Evolutionary conservation across 768 basidiomycete species (phyloP).

Genomic region (Lanmaoa pseudosensibilis): DNA sequence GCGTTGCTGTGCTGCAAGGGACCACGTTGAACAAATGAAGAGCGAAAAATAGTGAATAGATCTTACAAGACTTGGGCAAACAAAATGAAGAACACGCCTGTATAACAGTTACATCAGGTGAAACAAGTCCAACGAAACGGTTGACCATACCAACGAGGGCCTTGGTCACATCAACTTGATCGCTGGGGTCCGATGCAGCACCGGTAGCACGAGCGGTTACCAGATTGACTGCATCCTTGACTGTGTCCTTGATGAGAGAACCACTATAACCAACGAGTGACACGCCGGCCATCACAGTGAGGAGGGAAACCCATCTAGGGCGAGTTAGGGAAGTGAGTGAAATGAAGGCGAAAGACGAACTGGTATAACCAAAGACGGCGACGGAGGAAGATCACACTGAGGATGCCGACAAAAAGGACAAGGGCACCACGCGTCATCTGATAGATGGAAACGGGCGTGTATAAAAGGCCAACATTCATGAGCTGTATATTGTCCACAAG

Average conservation of each 20-base stretch:
- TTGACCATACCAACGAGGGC: conserved; percentile 63
- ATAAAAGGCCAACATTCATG: conserved; percentile 95
- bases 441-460: conserved; percentile 96
- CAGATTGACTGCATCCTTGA: conserved; percentile 45
- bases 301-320: conserved; percentile 81
- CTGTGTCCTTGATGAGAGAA: conserved; percentile 76
- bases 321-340: conserved; percentile 1
- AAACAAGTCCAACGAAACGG: conserved; percentile 13
- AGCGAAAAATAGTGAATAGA: not conserved
- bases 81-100: conserved; percentile 87
- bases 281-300: conserved; percentile 85
- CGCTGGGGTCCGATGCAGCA: conserved; percentile 44
- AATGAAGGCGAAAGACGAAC: conserved; percentile 38
- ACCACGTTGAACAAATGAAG: not conserved
- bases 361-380: conserved; percentile 88
- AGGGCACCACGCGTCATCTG: conserved; percentile 95
- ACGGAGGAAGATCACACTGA: conserved; percentile 88
- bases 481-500: conserved; percentile 40
- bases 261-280: conserved; percentile 86
- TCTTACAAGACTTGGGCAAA: conserved; percentile 94
- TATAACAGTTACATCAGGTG: conserved; percentile 14
- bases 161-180: conserved; percentile 62
- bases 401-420: conserved; percentile 88
- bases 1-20: conserved; percentile 73
- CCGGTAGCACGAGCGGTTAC: conserved; percentile 21